phyloP scores from a whole-genome alignment of 164 flowering plant genomes.

The Echeveria elegans region DNA sequence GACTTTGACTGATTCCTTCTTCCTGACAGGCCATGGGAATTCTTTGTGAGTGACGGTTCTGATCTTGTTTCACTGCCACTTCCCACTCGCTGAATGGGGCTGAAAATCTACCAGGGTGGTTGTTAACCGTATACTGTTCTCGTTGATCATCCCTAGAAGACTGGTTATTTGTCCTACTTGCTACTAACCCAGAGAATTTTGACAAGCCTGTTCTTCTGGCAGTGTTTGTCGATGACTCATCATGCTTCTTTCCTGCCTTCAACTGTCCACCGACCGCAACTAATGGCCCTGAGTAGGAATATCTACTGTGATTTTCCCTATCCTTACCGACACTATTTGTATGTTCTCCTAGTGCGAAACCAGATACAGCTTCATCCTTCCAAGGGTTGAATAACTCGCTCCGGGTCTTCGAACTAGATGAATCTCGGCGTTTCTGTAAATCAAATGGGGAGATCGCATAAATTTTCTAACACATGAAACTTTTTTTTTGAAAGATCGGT shows the following conservation, averaged over 20 bases:
- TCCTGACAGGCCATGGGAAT: constrained; percentile 13
- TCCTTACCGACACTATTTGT: constrained; percentile 22
- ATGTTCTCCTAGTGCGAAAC: constrained; percentile 21
- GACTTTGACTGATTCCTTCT: constrained; percentile 15
- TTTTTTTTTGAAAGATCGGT: no score
- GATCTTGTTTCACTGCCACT: constrained; percentile 21
- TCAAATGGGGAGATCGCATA: neutral
- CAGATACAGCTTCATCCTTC: constrained; percentile 23
- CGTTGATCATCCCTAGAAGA: constrained; percentile 15
- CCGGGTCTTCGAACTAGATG: constrained; percentile 17
- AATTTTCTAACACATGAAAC: neutral
- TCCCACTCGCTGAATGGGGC: constrained; percentile 18
- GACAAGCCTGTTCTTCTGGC: constrained; percentile 23
- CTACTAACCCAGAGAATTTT: constrained; percentile 28
- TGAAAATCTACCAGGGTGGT: constrained; percentile 13
- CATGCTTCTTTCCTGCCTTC: constrained; percentile 22
- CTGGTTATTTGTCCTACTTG: constrained; percentile 20
- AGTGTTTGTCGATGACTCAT: constrained; percentile 12
- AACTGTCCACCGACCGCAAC: constrained; percentile 20
- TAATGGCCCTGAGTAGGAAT: constrained; percentile 45
- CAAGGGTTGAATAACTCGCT: constrained; percentile 20
- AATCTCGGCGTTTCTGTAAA: constrained; percentile 20
- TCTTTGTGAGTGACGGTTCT: constrained; percentile 13
- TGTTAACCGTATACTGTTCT: constrained; percentile 14
- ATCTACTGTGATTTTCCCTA: constrained; percentile 14